phyloP scores from a whole-genome alignment of 768 basidiomycete genomes.

The Rhodotorula toruloides region DNA sequence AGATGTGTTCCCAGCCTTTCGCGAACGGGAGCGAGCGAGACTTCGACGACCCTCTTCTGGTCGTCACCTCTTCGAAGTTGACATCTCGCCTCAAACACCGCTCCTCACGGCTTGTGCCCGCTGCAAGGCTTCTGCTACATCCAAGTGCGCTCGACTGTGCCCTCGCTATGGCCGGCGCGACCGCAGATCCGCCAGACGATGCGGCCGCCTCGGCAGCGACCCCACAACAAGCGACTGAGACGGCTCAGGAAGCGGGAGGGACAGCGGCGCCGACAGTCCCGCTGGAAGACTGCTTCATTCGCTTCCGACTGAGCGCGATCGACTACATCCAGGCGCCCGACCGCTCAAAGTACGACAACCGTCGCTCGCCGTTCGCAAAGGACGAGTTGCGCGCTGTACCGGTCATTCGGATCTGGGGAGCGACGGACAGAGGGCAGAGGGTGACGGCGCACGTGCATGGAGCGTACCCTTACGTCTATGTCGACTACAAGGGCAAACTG shows the following conservation, averaged over 20 bases:
- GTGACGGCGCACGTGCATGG: slow-evolving; percentile 88
- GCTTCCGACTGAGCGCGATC: slow-evolving; percentile 25
- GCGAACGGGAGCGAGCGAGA: no score
- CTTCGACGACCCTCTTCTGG: no score
- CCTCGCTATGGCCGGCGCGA: no score
- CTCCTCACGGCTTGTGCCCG: no score
- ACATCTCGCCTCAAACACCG: neutral
- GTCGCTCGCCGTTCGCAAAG: slow-evolving; percentile 19
- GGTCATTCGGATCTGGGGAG: slow-evolving; percentile 77
- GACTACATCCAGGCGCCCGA: slow-evolving; percentile 9
- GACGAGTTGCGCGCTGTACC: slow-evolving; percentile 49
- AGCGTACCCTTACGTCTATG: slow-evolving; percentile 87
- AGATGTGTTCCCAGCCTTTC: no score
- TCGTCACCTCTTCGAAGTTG: neutral
- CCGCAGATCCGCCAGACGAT: no score
- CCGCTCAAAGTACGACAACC: slow-evolving; percentile 12
- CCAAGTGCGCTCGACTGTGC: no score
- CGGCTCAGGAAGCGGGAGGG: no score
- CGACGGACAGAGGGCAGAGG: slow-evolving; percentile 67
- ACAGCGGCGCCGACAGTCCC: neutral
- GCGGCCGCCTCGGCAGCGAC: no score
- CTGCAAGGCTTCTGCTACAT: no score
- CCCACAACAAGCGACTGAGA: no score
- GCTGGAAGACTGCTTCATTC: slow-evolving; percentile 10
- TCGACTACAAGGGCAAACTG: slow-evolving; percentile 70